A percentile compares a stretch with the other conserved stretches of the same genome.
Conservation (phyloP, 306 rosid species). For the Lupinus albus region DNA sequence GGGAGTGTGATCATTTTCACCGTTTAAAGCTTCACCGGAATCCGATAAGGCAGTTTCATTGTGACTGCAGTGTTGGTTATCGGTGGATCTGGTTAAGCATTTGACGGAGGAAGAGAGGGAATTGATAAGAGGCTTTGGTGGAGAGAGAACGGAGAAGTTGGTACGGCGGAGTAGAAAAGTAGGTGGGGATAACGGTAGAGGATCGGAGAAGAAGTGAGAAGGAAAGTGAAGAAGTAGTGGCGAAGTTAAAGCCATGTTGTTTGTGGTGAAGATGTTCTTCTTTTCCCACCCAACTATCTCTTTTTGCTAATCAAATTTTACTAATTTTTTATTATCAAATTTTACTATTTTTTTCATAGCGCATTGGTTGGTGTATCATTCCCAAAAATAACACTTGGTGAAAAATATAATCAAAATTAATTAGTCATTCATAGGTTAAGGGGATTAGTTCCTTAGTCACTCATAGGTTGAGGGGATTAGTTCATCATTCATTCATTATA, state of each 20-base stretch:
- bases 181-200: background rate
- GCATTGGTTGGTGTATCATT: too few species aligned
- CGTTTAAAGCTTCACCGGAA: constrained; percentile 38
- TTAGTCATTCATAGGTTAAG: too few species aligned
- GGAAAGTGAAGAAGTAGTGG: constrained; percentile 56
- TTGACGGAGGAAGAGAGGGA: constrained; percentile 37
- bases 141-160: constrained; percentile 39
- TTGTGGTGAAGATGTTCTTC: too few species aligned
- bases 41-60: constrained; percentile 45
- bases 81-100: constrained; percentile 64
- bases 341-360: too few species aligned
- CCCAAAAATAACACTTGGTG: too few species aligned
- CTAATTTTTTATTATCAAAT: too few species aligned
- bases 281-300: too few species aligned
- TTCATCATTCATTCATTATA: too few species aligned
- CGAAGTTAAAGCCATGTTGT: constrained; percentile 61
- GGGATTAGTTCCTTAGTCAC: too few species aligned
- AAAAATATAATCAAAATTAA: too few species aligned
- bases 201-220: constrained; percentile 51
- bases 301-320: too few species aligned
- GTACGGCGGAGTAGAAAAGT: constrained; percentile 34
- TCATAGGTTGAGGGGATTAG: too few species aligned
- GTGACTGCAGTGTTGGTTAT: constrained; percentile 58
- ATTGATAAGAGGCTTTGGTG: constrained; percentile 1
- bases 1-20: constrained; percentile 24